Percentiles rank a stretch among this genome's conserved stretches.
phyloP scores from a whole-genome alignment of 2,329 filamentous ascomycete genomes.

The Stagonosporopsis vannaccii region DNA sequence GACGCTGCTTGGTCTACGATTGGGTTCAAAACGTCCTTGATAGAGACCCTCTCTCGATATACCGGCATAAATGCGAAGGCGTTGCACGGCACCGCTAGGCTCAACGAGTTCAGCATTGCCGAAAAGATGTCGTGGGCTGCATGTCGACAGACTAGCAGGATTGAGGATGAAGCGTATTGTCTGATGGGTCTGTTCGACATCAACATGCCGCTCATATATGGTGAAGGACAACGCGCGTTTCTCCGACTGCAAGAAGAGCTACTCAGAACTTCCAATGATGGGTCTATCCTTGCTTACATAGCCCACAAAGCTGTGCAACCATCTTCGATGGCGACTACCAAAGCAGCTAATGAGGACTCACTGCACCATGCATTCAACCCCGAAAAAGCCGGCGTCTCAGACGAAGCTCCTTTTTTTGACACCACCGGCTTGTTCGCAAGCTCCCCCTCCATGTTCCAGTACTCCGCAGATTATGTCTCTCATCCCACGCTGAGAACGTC shows the following conservation, averaged over 20 bases:
- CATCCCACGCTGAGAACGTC: neutral
- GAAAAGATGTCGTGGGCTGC: constrained; percentile 2
- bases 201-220: no score
- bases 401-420: neutral
- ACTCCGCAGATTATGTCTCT: neutral
- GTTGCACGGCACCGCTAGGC: neutral
- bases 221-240: neutral
- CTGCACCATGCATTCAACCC: no score
- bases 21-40: neutral
- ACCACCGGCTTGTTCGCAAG: neutral
- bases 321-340: no score
- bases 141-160: neutral
- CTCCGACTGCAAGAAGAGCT: neutral
- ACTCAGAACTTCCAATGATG: neutral
- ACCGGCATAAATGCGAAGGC: neutral
- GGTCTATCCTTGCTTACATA: neutral
- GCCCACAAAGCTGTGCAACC: neutral
- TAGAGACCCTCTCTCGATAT: neutral
- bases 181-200: neutral
- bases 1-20: neutral
- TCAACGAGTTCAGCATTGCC: neutral
- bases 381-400: no score
- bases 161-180: constrained; percentile 1
- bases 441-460: neutral
- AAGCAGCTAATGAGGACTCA: no score